phyloP scores from a whole-genome alignment of 108 stramenopile species.

The Skeletonema grethae region DNA sequence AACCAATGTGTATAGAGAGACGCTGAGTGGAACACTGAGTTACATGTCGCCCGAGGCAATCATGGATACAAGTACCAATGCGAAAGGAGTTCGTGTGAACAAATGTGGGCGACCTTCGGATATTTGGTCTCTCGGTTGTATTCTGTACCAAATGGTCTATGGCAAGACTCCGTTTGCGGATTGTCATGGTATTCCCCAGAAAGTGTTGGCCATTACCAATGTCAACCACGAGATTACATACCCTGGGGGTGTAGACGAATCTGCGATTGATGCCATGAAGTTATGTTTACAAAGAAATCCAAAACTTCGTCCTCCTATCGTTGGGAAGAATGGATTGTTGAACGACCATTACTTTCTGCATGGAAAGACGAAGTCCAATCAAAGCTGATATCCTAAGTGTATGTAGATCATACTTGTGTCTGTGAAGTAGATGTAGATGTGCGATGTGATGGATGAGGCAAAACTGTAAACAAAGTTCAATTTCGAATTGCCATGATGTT shows the following conservation, averaged over 20 bases:
- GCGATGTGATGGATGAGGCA: too few relatives aligned
- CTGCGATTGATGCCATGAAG: constrained; percentile 85
- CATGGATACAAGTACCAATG: constrained; percentile 80
- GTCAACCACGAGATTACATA: constrained; percentile 77
- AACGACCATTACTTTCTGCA: constrained; percentile 78
- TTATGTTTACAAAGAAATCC: constrained; percentile 76
- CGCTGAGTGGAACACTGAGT: constrained; percentile 97
- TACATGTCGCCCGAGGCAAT: constrained; percentile 99
- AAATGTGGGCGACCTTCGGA: constrained; percentile 84
- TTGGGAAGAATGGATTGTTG: constrained; percentile 80
- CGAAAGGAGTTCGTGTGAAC: constrained; percentile 49
- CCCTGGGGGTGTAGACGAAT: constrained; percentile 66
- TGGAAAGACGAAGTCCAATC: constrained; percentile 21
- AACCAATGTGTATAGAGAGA: constrained; percentile 97
- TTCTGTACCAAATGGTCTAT: constrained; percentile 97
- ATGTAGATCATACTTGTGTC: neutral
- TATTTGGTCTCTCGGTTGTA: constrained; percentile 96
- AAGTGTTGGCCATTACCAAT: constrained; percentile 95
- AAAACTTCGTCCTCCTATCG: constrained; percentile 76
- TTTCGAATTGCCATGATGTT: too few relatives aligned
- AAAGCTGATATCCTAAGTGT: neutral
- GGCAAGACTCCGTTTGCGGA: constrained; percentile 93
- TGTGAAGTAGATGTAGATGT: too few relatives aligned
- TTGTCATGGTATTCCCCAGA: constrained; percentile 89
- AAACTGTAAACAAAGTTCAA: too few relatives aligned